Evolutionary conservation across 148 eudicot genomes (phyloP), one percentile per base, ranked within the genome.

Genomic region (Silene latifolia): DNA sequence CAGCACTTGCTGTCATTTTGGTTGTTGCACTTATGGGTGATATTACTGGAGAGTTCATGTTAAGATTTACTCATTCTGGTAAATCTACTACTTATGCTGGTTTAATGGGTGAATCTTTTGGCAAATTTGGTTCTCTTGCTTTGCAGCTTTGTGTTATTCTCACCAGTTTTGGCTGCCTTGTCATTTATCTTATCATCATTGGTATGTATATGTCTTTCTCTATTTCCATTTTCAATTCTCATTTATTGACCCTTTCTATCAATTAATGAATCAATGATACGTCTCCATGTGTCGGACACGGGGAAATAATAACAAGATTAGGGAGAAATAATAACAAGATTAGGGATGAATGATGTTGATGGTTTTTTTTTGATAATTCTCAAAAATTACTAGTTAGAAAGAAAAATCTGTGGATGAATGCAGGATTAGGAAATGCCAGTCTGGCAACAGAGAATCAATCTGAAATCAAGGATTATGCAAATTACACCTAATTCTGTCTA

Each of bases 21-120:
- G 12, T 86, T 21, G 83, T 93, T 71, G 91, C 90, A 1, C 69
- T 87, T 3, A 77, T 89, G 78, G 90, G 88, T 61, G 92, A 92
- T 35, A 46, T 90, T 20, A 84, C 97, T 9, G 97, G 86, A 20
- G 93, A 92, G 76, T 92, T 90, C 51, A 76, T 92, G 47, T 75
- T 92, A 35, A 77, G 92, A 77, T 86, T 80, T 67, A 90, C 96
- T 18, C 85, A 77, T 59, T 83, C 85, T 2, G 90, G 91, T 5
- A 77, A 87, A 59, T 82, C 90, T 17, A 63, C 73, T 54, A 83
- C 91, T n/a, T 92, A 90, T 73, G 93, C 84, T 66, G 88, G 87
- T 7, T 83, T 91, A 8, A 91, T 93, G 94, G 91, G 85, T 19
- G 97, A 93, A 80, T 93, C 98, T 0, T 93, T 93, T 76, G 97